These are phyloP conservation scores for Aspergillus clavatus DNA, from an alignment of 2,329 filamentous ascomycete species.

Conservation along the genomic window DNA sequence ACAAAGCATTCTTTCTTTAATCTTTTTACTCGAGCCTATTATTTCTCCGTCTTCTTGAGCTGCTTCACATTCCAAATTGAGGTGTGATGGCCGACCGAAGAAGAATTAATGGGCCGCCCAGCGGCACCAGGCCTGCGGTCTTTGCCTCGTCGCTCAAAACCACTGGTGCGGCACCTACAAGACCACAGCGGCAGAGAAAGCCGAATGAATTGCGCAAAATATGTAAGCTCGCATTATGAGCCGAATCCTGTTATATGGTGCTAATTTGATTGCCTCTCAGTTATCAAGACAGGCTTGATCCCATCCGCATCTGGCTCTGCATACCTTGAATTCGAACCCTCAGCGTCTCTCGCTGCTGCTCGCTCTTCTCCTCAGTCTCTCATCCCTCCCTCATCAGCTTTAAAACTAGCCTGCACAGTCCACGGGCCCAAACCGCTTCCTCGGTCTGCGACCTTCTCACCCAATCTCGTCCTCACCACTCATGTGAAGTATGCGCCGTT, in stretches of 20 bases:
- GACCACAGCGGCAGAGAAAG: slow-evolving; percentile 55
- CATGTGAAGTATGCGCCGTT: slow-evolving; percentile 97
- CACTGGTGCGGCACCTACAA: slow-evolving; percentile 44
- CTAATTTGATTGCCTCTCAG: slow-evolving; percentile 44
- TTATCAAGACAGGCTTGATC: slow-evolving; percentile 84
- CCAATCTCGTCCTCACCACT: slow-evolving; percentile 84
- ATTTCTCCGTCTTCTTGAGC: neutral
- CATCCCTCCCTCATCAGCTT: slow-evolving; percentile 56
- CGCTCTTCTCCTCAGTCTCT: slow-evolving; percentile 43
- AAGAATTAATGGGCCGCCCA: slow-evolving; percentile 81
- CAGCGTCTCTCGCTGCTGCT: slow-evolving; percentile 41
- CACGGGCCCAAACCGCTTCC: slow-evolving; percentile 90
- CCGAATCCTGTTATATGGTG: neutral
- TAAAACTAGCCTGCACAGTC: slow-evolving; percentile 90
- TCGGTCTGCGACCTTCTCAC: slow-evolving; percentile 83
- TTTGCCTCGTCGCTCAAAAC: slow-evolving; percentile 51
- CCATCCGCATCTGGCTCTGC: slow-evolving; percentile 92
- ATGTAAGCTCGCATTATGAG: slow-evolving; percentile 57
- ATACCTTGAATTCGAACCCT: slow-evolving; percentile 53
- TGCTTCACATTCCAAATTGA: slow-evolving; percentile 9
- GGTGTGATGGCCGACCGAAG: slow-evolving; percentile 72
- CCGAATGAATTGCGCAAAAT: slow-evolving; percentile 75
- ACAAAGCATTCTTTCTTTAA: neutral
- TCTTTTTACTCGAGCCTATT: neutral
- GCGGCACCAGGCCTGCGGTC: slow-evolving; percentile 68